Base-by-base conservation (phyloP, 129 eudicot genomes). In the Arctium minus region DNA sequence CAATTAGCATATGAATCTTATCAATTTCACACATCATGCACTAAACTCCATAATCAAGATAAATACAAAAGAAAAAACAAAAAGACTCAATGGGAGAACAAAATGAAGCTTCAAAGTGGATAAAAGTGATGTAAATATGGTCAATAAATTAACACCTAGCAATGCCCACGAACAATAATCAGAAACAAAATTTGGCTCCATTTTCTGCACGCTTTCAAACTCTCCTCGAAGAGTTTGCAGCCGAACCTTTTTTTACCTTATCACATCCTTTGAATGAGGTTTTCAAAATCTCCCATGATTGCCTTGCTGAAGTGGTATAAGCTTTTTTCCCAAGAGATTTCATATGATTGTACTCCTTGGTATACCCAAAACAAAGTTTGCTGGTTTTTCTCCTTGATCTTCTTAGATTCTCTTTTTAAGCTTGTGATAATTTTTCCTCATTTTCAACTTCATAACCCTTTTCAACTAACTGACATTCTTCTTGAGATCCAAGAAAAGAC, bases 201-300 rank as follows among this genome's bases (percentile, higher is more conserved):
- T 2, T 73, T n/a, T 80, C 30, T 48, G 22, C 29, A 48, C 30
- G 8, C 68, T 48, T 80, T 80, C 48, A 48, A 70, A 46, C 11
- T 80, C 84, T 17, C 76, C 68, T 12, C 76, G 38, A 9, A 79
- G 40, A 68, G 56, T 65, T 79, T 79, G 82, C n/a, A 79, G 56
- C 3, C 82, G 65, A 22, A 22, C 27, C 27, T 22, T 22, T 22
- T 22, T 35, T 79, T 36, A 68, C 82, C 2, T 79, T 64, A 1
- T 79, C 75, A n/a, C 8, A 22, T 33, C 75, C 36, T 67, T 65
- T 38, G 30, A 32, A 5, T 3, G 75, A 17, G 11, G 1, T 67
- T 29, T 79, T 12, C 17, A 68, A 68, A 8, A 5, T 17, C 64
- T 79, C 39, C 37, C 64, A 79, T 65, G 64, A 75, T 68, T 79